Base-by-base conservation (phyloP, 495 filamentous ascomycete genomes). In the Aspergillus indologenus region DNA sequence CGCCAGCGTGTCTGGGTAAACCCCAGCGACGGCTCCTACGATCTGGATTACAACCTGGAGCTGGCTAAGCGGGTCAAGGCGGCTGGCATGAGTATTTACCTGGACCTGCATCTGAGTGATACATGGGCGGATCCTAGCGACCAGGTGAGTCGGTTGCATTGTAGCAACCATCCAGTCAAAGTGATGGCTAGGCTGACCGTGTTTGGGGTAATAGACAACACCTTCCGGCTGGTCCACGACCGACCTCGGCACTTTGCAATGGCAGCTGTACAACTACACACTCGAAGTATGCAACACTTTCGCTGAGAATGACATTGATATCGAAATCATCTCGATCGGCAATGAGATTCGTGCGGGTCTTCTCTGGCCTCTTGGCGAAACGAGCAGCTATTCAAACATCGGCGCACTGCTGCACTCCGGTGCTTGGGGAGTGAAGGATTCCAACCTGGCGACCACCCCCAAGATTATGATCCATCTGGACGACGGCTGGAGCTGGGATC, bases 1-100 rank as follows among this genome's bases (percentile, higher is more conserved):
- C 83, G 87, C 17, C 87, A 90, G 65, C 80, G 89, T 19, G 61
- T 90, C 21, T 91, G 87, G 87, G 87, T 90, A 42, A 88, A 86
- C 59, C 87, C 87, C 0, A 70, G 76, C 11, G 79, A 84, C 58
- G 85, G 87, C 23, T 74, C 77, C 51, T 91, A 90, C 66, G 81
- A 87, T 64, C 68, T 90, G 14, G 81, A 79, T 43, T 91, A 92
- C 70, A 89, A 88, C 61, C 55, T 92, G 62, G 68, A 81, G 57
- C 77, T 91, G 15, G 89, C 83, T 15, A 74, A 79, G 65, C 75
- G 89, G 47, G 83, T 85, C 15, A 81, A 85, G 61, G 81, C 78
- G n/a, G 83, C 79, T 6, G 87, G 87, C 0, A 72, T 90, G 54
- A 74, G 71, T 0, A 78, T 90, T 14, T 89, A 87, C 61, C 70